Conservation (phyloP, 495 filamentous ascomycete species). For the Penicillium pulvis region DNA sequence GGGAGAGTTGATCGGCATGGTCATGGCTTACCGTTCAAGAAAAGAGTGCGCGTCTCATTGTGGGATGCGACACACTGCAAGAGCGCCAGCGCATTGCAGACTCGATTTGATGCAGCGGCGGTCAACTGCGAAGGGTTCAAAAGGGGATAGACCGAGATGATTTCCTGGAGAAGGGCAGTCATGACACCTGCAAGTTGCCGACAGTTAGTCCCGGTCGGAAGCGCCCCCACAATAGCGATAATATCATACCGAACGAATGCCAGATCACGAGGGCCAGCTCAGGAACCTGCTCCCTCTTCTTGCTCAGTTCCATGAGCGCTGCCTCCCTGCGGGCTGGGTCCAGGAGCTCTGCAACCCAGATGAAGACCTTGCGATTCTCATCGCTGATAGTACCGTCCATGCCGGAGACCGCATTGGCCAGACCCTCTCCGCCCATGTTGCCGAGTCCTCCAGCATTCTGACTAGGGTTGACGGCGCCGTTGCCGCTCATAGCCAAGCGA, state of each 20-base stretch:
- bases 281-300: constrained; percentile 97
- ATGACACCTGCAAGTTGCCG: constrained; percentile 75
- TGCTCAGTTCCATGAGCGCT: constrained; percentile 93
- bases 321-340: constrained; percentile 85
- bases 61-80: constrained; percentile 98
- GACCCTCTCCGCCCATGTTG: constrained; percentile 55
- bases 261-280: constrained; percentile 95
- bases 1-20: not conserved
- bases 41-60: constrained; percentile 91
- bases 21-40: constrained; percentile 74
- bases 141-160: constrained; percentile 96
- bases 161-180: constrained; percentile 96
- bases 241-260: constrained; percentile 90
- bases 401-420: constrained; percentile 48
- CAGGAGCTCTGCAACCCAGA: constrained; percentile 90
- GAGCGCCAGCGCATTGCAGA: constrained; percentile 96
- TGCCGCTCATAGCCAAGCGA: constrained; percentile 68
- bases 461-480: constrained; percentile 39
- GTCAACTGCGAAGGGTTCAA: constrained; percentile 97
- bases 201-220: constrained; percentile 29
- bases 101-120: constrained; percentile 92
- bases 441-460: constrained; percentile 43
- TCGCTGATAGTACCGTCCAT: constrained; percentile 71
- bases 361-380: constrained; percentile 88
- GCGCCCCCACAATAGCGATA: constrained; percentile 8